Conservation (phyloP, 371 early-diverging fungal species). For the Rhizopus stolonifer region DNA sequence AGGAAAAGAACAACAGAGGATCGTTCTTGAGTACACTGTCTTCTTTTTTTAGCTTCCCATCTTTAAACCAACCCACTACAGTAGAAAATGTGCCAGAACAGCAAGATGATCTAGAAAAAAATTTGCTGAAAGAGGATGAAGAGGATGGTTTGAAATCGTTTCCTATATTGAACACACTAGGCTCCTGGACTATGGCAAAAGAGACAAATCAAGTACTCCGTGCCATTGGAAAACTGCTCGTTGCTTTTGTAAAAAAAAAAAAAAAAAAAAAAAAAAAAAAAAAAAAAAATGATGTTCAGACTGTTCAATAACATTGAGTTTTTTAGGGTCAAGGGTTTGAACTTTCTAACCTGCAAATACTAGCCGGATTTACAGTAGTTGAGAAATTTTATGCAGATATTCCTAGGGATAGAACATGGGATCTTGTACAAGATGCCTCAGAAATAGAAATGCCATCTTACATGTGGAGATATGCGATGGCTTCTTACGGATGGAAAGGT, state of each 20-base stretch:
- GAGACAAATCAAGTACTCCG: slow-evolving; percentile 67
- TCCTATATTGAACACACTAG: slow-evolving; percentile 42
- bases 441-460: slow-evolving; percentile 54
- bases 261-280: slow-evolving; percentile 22
- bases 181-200: slow-evolving; percentile 52
- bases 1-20: neutral
- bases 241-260: slow-evolving; percentile 61
- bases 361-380: slow-evolving; percentile 65
- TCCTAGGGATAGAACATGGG: slow-evolving; percentile 34
- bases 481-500: slow-evolving; percentile 76
- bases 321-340: slow-evolving; percentile 73
- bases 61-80: neutral
- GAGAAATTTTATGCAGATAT: slow-evolving; percentile 54
- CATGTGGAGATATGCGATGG: slow-evolving; percentile 60
- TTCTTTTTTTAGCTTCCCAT: slow-evolving; percentile 13
- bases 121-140: slow-evolving; percentile 28
- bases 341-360: slow-evolving; percentile 62
- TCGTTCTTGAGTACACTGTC: slow-evolving; percentile 11
- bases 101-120: slow-evolving; percentile 11
- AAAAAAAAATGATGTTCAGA: neutral
- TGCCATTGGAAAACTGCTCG: slow-evolving; percentile 61
- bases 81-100: neutral
- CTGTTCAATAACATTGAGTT: too few relatives aligned
- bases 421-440: slow-evolving; percentile 33
- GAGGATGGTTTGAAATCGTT: slow-evolving; percentile 22